phyloP scores from a whole-genome alignment of 2,329 filamentous ascomycete genomes.

The Byssothecium circinans region DNA sequence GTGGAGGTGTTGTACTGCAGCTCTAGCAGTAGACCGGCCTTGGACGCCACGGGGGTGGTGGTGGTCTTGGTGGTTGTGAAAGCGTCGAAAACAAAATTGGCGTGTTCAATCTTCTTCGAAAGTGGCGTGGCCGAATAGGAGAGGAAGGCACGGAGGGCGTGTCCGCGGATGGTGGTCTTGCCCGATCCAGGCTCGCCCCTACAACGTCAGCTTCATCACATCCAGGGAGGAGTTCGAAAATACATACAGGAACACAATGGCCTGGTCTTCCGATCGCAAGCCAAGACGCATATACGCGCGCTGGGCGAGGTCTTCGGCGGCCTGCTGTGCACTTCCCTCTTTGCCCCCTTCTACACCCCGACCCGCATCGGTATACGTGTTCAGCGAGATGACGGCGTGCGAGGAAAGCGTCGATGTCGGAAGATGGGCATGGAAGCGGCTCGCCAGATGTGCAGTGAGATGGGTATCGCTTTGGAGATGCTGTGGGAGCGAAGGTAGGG shows the following conservation, averaged over 20 bases:
- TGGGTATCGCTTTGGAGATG: conserved; percentile 79
- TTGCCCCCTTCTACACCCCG: conserved; percentile 89
- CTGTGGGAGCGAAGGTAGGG: conserved; percentile 82
- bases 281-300: conserved; percentile 84
- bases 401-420: conserved; percentile 88
- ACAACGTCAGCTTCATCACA: conserved; percentile 24
- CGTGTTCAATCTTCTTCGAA: conserved; percentile 89
- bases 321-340: conserved; percentile 88
- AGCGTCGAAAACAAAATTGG: conserved; percentile 92
- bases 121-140: conserved; percentile 90
- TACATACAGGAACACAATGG: conserved; percentile 86
- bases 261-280: conserved; percentile 88
- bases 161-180: conserved; percentile 91
- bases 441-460: conserved; percentile 79
- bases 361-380: conserved; percentile 88
- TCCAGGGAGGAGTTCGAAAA: not conserved
- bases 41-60: conserved; percentile 92
- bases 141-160: conserved; percentile 81
- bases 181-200: conserved; percentile 95
- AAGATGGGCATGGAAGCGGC: conserved; percentile 86
- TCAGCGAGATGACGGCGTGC: conserved; percentile 86
- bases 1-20: conserved; percentile 93
- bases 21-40: conserved; percentile 93
- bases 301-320: conserved; percentile 87
- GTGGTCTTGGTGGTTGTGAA: conserved; percentile 96